phyloP scores from a whole-genome alignment of 306 rosid species.

The Arachis hypogaea region DNA sequence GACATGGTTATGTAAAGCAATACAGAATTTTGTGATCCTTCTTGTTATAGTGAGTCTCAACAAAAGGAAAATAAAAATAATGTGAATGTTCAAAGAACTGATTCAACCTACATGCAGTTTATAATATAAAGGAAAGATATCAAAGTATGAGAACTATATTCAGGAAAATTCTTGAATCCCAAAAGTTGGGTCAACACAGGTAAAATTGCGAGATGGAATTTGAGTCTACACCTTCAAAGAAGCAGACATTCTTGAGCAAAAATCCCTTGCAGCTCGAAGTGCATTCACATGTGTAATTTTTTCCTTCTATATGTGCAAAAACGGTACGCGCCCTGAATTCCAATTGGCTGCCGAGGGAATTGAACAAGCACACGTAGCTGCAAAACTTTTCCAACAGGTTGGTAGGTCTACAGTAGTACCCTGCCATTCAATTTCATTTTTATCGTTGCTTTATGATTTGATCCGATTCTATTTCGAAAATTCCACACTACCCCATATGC shows the following conservation, averaged over 20 bases:
- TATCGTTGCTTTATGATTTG: too few species aligned
- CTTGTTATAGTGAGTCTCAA: neutral
- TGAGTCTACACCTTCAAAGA: constrained; percentile 71
- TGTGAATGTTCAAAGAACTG: neutral
- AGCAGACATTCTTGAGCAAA: constrained; percentile 69
- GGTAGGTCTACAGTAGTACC: too few species aligned
- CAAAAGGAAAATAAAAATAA: neutral
- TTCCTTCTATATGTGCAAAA: constrained; percentile 1
- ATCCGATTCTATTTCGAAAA: too few species aligned
- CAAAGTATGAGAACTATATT: neutral
- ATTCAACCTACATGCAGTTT: constrained; percentile 28
- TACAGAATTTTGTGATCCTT: neutral
- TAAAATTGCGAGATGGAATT: constrained; percentile 26
- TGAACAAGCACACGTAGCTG: constrained; percentile 70
- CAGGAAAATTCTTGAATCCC: constrained; percentile 17
- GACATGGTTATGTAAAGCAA: too few species aligned
- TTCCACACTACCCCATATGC: neutral
- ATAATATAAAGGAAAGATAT: neutral
- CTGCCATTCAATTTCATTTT: neutral
- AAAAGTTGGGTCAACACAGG: constrained; percentile 11
- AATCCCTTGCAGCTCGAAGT: constrained; percentile 84
- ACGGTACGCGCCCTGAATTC: constrained; percentile 72
- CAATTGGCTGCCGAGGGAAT: constrained; percentile 76
- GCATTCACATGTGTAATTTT: constrained; percentile 56
- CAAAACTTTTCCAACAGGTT: constrained; percentile 59